Base-by-base conservation (phyloP, 495 filamentous ascomycete species). In the Podospora conica region DNA sequence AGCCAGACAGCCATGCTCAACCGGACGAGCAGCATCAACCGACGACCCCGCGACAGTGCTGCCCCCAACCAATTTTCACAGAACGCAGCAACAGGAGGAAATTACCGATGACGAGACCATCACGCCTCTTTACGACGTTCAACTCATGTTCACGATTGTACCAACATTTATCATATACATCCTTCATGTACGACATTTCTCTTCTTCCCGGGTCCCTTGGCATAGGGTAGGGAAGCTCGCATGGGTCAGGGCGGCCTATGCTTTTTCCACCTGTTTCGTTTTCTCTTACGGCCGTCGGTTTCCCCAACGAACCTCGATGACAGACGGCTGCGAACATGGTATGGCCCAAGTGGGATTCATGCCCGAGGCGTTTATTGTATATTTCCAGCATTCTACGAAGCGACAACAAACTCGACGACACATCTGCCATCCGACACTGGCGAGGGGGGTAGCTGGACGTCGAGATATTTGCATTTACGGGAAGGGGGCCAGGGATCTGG, bases 11-110 rank as follows among this genome's bases (percentile, higher is more conserved):
- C 74, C 53, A 71, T 78, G 68, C 64, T 81, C 58, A 80, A 76
- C 69, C 76, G 80, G 55, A 71, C 73, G 21, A 75, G 76, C 24
- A 83, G 80, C 67, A 63, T 79, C 63, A 77, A 73, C 63, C 74
- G 76, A 60, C 74, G 80, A n/a, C 61, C 31, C 29, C 79, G 79
- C 57, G 74, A 75, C 12, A 79, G 72, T 40, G 72, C 71, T 31
- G 77, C 80, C 57, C 68, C 77, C 21, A 73, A 67, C 27, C 27
- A 69, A 11, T 64, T 65, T 15, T 28, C 63, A 33, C 63, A 66
- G 24, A 63, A 66, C 22, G 48, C 18, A 5, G 6, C 59, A n/a
- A 29, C 64, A 22, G 55, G 22, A 18, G 68, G 68, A 65, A 63
- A 65, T 58, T 71, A 74, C 57, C 68, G 73, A 68, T 74, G 63